Evolutionary conservation across 176 grass and related monocot genomes (phyloP).

Genomic region (Cocos nucifera): DNA sequence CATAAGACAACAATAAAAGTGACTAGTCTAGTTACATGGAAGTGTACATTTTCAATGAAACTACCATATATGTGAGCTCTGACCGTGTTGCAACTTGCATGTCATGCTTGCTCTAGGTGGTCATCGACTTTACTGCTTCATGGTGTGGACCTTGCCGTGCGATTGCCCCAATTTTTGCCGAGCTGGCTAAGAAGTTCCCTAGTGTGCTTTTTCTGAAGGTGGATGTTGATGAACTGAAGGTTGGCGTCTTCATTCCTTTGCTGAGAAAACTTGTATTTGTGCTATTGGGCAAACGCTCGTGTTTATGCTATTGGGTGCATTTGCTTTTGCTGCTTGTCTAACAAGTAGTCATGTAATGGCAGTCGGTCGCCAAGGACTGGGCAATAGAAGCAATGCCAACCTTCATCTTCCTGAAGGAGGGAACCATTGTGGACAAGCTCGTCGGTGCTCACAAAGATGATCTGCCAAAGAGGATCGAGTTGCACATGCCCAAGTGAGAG

Average conservation of each 20-base stretch:
- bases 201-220: conserved; percentile 51
- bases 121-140: conserved; percentile 71
- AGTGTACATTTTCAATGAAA: not conserved
- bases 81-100: not conserved
- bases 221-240: conserved; percentile 71
- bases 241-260: not conserved
- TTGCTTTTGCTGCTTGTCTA: not conserved
- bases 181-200: conserved; percentile 40
- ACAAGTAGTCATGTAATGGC: not conserved
- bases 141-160: conserved; percentile 69
- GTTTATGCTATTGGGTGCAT: not conserved
- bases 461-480: conserved; percentile 12
- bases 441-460: conserved; percentile 47
- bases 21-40: not conserved
- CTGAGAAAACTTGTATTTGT: not conserved
- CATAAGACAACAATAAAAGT: no score
- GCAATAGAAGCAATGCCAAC: conserved; percentile 53
- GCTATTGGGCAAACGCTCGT: not conserved
- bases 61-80: not conserved
- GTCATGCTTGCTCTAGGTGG: conserved; percentile 26
- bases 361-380: conserved; percentile 30
- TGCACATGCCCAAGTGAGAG: not conserved
- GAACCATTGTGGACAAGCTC: conserved; percentile 11
- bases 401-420: conserved; percentile 42
- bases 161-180: conserved; percentile 42